phyloP scores from a whole-genome alignment of 805 yeast genomes.

The Yarrowia sp. region DNA sequence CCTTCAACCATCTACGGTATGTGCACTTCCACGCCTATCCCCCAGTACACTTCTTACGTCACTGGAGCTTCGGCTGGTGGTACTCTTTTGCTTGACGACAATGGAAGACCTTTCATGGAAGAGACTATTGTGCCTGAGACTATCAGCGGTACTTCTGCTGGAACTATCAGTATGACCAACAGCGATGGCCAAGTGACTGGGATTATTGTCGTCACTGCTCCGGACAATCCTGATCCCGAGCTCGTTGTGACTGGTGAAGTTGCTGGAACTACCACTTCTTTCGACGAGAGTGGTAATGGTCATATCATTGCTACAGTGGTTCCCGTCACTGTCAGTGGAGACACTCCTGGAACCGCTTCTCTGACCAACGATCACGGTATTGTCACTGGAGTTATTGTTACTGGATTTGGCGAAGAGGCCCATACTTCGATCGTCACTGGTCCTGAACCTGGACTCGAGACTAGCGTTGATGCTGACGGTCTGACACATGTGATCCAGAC shows the following conservation, averaged over 20 bases:
- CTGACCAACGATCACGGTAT: neutral
- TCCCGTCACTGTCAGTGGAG: neutral
- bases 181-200: neutral
- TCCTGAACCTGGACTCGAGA: neutral
- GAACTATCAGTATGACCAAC: neutral
- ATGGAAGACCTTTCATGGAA: neutral
- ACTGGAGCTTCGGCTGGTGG: neutral
- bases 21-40: neutral
- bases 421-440: neutral
- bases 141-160: neutral
- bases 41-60: conserved; percentile 12
- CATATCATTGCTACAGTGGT: neutral
- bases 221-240: neutral
- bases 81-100: neutral
- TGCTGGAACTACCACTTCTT: neutral
- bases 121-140: neutral
- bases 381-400: neutral
- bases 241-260: neutral
- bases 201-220: neutral
- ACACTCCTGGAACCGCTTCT: neutral
- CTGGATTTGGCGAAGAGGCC: neutral
- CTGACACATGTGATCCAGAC: neutral
- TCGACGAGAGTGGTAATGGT: neutral
- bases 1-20: neutral
- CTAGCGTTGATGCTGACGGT: neutral